Conservation (phyloP, 1,139 yeast genomes). For the Pichia sp. region DNA sequence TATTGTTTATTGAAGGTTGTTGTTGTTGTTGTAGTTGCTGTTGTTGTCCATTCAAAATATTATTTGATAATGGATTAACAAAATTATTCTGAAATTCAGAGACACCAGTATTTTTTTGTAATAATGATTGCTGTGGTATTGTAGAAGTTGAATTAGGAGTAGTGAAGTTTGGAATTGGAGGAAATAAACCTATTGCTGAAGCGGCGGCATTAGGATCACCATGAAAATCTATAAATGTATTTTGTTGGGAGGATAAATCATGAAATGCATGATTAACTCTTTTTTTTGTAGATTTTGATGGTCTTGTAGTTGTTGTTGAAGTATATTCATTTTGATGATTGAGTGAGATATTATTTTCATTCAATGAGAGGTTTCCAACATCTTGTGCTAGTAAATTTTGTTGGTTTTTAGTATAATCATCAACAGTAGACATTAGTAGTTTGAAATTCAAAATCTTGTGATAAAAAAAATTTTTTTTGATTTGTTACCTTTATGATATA, state of each 20-base stretch:
- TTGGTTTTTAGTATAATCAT: constrained; percentile 8
- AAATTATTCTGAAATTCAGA: too few relatives aligned
- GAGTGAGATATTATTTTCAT: not conserved
- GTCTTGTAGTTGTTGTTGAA: too few relatives aligned
- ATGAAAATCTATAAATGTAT: constrained; percentile 7
- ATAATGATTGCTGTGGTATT: too few relatives aligned
- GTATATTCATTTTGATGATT: not conserved
- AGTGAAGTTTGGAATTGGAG: constrained; percentile 2
- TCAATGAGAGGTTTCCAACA: constrained; percentile 12
- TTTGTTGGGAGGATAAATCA: constrained; percentile 16
- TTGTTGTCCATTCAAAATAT: too few relatives aligned
- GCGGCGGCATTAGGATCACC: constrained; percentile 30
- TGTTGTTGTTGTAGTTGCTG: not conserved
- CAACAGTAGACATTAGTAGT: too few relatives aligned
- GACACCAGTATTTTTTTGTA: not conserved
- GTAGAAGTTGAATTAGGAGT: not conserved
- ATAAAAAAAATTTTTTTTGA: too few relatives aligned
- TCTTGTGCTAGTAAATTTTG: constrained; percentile 14
- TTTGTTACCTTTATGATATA: too few relatives aligned
- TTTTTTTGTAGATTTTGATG: constrained; percentile 4
- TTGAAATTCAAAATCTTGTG: too few relatives aligned
- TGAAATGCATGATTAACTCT: constrained; percentile 26
- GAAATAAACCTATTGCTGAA: constrained; percentile 22
- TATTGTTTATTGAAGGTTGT: not conserved
- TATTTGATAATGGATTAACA: too few relatives aligned